Evolutionary conservation across 2,329 filamentous ascomycete species (phyloP).

Genomic region (Aspergillus glaucus): DNA sequence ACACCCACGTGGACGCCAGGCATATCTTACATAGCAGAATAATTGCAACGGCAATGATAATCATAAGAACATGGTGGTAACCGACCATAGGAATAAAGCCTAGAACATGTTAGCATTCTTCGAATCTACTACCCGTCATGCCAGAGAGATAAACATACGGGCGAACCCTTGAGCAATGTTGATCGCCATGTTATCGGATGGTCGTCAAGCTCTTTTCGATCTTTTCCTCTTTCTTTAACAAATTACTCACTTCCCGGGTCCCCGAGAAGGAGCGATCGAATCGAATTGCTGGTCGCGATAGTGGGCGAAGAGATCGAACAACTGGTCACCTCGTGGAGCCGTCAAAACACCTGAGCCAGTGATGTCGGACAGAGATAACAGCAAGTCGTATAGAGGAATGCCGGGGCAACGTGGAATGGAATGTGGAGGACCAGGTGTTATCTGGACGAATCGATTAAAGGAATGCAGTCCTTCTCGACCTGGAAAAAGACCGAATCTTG

Average conservation of each 20-base stretch:
- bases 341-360: background rate
- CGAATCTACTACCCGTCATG: background rate
- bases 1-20: constrained; percentile 1
- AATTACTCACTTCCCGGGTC: constrained; percentile 34
- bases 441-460: constrained; percentile 10
- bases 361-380: background rate
- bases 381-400: background rate
- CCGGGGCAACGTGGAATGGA: constrained; percentile 13
- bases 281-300: background rate
- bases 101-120: constrained; percentile 19
- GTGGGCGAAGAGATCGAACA: background rate
- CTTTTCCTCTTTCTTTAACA: constrained; percentile 5
- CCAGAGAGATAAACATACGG: constrained; percentile 21
- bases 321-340: background rate
- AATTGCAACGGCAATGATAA: constrained; percentile 86
- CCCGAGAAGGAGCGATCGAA: constrained; percentile 32
- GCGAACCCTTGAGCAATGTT: constrained; percentile 28
- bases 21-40: constrained; percentile 78
- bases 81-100: constrained; percentile 57
- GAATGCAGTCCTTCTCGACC: background rate
- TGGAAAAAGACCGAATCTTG: constrained; percentile 1
- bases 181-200: constrained; percentile 21
- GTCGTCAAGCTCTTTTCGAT: constrained; percentile 6
- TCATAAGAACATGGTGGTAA: constrained; percentile 89
- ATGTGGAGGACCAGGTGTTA: constrained; percentile 15